phyloP scores from a whole-genome alignment of 257 asterid genomes.

The Avicennia marina region DNA sequence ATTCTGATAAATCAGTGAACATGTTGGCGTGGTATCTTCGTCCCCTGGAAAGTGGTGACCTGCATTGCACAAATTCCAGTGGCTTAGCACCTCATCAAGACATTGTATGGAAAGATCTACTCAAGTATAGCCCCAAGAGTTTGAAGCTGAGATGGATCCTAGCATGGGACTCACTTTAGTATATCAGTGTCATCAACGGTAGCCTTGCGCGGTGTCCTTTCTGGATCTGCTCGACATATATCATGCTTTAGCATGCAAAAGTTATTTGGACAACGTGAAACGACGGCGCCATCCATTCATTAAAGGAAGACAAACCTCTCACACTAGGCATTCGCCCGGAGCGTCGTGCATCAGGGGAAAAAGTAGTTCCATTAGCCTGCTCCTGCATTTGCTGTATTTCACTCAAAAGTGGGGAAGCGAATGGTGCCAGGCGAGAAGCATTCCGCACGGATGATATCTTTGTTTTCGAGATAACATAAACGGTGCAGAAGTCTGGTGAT shows the following conservation, averaged over 20 bases:
- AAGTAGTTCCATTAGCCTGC: slow-evolving; percentile 1
- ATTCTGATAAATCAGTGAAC: slow-evolving; percentile 38
- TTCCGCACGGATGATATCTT: slow-evolving; percentile 48
- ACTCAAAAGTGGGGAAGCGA: slow-evolving; percentile 41
- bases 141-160: too few relatives aligned
- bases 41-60: slow-evolving; percentile 39
- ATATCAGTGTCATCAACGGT: slow-evolving; percentile 31
- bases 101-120: too few relatives aligned
- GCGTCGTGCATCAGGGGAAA: slow-evolving; percentile 18
- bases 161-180: slow-evolving; percentile 25
- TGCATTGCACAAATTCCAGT: slow-evolving; percentile 6
- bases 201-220: slow-evolving; percentile 28
- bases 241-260: not conserved
- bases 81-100: not conserved
- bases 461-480: slow-evolving; percentile 50
- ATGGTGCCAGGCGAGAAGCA: slow-evolving; percentile 56
- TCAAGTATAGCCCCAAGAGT: too few relatives aligned
- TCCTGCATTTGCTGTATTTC: slow-evolving; percentile 38
- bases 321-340: slow-evolving; percentile 28
- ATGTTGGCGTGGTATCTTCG: slow-evolving; percentile 31
- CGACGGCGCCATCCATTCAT: not conserved
- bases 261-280: not conserved
- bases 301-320: slow-evolving; percentile 25
- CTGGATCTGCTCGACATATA: slow-evolving; percentile 25
- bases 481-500: slow-evolving; percentile 67